Evolutionary conservation across 805 yeast species (phyloP), one percentile per base, ranked within the genome.

Genomic region (Candida chauliodis): DNA sequence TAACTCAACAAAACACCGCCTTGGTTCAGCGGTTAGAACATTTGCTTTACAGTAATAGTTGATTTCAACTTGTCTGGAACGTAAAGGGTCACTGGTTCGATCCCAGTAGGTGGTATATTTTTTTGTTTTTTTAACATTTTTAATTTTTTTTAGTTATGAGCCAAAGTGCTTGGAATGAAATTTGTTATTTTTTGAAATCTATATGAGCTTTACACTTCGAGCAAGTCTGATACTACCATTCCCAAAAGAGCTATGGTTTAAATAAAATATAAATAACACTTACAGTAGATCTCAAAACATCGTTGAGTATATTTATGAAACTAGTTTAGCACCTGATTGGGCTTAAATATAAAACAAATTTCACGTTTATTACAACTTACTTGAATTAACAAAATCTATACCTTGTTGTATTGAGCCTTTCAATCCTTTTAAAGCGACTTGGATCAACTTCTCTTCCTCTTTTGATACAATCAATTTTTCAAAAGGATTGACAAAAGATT

Each of bases 371-470:
- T 52, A 66, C 41, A 66, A 61, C 42, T 62, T 65, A 10, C 69
- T 55, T 5, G 62, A 63, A 9, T 53, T 56, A 8, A 68, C 74
- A 46, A 68, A 68, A 34, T 50, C 47, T 10, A 62, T 51, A 13
- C 74, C 74, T 46, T 68, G 73, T 20, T 51, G 58, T 37, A 68
- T 66, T 4, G 71, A 65, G 17, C 51, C 48, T 41, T 60, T 47
- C 45, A 68, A 64, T 9, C 73, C 73, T 20, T 51, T 54, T 35
- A 68, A 56, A 5, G 74, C 72, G 19, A 59, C 59, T 22, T 59
- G 47, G 10, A 66, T 51, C 47, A 68, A 53, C 40, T 58, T 50
- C 36, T 56, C 49, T 46, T 68, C 74, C 20, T 52, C 51, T 1
- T 42, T 46, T 10, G 64, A 55, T 10, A 58, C 47, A 17, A 53